These are phyloP conservation scores for Plasmodium gonderi DNA, from an alignment of 169 alveolate genomes.

Conservation along the genomic window DNA sequence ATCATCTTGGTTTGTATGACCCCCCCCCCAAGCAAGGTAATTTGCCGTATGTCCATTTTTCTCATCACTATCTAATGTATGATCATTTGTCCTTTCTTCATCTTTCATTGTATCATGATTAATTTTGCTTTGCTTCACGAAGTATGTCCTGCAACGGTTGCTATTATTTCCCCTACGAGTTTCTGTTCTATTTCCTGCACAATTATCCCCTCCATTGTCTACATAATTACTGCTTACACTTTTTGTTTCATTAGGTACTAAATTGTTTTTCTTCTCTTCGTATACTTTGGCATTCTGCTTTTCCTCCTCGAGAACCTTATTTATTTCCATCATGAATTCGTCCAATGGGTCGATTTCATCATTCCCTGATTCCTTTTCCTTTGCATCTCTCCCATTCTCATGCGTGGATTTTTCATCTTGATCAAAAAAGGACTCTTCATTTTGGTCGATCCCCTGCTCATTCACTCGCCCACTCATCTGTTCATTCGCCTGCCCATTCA, in stretches of 20 bases:
- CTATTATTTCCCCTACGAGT: not conserved
- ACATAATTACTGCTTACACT: not conserved
- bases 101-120: no score
- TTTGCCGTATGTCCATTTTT: not conserved
- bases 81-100: not conserved
- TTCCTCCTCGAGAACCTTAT: conserved; percentile 69
- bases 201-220: not conserved
- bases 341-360: conserved; percentile 64
- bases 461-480: no score
- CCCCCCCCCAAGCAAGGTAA: no score
- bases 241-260: not conserved
- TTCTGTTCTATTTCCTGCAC: not conserved
- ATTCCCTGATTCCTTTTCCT: not conserved
- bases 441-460: conserved; percentile 16
- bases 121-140: not conserved
- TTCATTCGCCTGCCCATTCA: no score
- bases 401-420: not conserved
- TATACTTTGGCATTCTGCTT: conserved; percentile 5
- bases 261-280: not conserved
- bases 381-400: not conserved
- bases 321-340: conserved; percentile 72
- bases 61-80: not conserved
- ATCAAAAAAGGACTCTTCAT: conserved; percentile 30
- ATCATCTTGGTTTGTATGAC: not conserved
- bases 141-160: not conserved